These are phyloP conservation scores for Coniochaeta prunicola DNA, from an alignment of 2,329 filamentous ascomycete genomes.

Conservation along the genomic window DNA sequence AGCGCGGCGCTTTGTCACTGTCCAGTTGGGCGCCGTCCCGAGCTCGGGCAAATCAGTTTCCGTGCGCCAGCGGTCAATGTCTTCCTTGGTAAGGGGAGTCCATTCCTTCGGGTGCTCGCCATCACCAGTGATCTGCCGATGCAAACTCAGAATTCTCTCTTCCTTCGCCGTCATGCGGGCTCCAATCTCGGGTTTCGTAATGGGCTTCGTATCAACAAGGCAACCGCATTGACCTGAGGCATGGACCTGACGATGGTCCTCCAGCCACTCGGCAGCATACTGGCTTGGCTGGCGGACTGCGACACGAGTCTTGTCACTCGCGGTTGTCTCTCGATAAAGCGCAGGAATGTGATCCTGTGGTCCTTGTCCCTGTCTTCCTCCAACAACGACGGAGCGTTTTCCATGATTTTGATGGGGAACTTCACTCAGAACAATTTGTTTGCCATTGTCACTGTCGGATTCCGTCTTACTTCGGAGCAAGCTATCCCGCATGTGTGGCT, in stretches of 20 bases:
- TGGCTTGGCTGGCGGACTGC: constrained; percentile 24
- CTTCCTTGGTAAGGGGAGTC: neutral
- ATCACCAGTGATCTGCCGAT: neutral
- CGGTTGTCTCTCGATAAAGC: constrained; percentile 10
- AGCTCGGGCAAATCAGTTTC: neutral
- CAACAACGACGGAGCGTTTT: neutral
- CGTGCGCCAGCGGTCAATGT: neutral
- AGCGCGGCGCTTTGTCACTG: neutral
- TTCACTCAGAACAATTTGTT: neutral
- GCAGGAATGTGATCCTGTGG: constrained; percentile 6
- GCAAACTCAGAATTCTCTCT: neutral
- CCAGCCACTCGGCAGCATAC: constrained; percentile 32
- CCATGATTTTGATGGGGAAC: neutral
- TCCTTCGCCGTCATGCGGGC: constrained; percentile 6
- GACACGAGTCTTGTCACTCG: constrained; percentile 11
- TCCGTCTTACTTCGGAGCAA: neutral
- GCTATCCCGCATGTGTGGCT: neutral
- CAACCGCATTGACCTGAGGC: constrained; percentile 26
- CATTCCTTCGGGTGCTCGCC: neutral
- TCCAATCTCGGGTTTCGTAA: constrained; percentile 11
- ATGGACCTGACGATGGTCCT: constrained; percentile 30
- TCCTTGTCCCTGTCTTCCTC: neutral
- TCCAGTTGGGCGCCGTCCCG: neutral
- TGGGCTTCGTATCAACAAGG: constrained; percentile 22
- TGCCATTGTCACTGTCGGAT: neutral